Evolutionary conservation across 2,329 filamentous ascomycete species (phyloP).

Genomic region (Fonsecaea multimorphosa): DNA sequence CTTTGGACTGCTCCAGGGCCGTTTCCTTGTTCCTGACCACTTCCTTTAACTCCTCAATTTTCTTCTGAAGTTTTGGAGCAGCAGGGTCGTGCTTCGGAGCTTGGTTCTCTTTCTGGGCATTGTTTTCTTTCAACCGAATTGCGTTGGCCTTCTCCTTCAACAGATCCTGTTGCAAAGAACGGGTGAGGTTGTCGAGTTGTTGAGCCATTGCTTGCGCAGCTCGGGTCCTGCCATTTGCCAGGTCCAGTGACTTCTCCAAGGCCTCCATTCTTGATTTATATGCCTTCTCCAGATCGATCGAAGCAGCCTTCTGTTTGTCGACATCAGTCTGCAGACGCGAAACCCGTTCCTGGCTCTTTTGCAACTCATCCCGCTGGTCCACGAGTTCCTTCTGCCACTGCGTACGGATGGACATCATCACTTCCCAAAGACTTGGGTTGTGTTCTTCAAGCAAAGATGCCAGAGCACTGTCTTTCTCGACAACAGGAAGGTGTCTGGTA

Average conservation of each 20-base stretch:
- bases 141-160: not conserved
- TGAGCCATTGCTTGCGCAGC: not conserved
- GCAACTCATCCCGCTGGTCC: not conserved
- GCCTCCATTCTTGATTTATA: constrained; percentile 6
- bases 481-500: constrained; percentile 9
- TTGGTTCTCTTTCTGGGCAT: not conserved
- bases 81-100: not conserved
- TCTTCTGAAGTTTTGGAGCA: constrained; percentile 2
- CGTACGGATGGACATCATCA: constrained; percentile 6
- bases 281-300: not conserved
- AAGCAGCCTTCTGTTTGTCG: not conserved
- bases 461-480: constrained; percentile 7
- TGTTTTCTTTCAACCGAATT: not conserved
- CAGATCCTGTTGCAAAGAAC: constrained; percentile 14
- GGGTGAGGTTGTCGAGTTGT: not conserved
- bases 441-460: constrained; percentile 5
- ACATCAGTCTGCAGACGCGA: not conserved
- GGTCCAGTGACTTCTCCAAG: constrained; percentile 8
- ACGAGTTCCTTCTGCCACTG: constrained; percentile 6
- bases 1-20: constrained; percentile 9
- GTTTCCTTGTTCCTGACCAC: not conserved
- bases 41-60: constrained; percentile 5
- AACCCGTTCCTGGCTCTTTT: constrained; percentile 8
- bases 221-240: not conserved
- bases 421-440: constrained; percentile 12